Evolutionary conservation across 306 rosid species (phyloP).

Genomic region (Malus domestica): ASM211411v1 NC_041800.1:28563233-28563732

Average conservation of each 20-base stretch:
- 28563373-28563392: neutral
- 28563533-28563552: no score
- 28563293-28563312: neutral
- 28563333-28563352: neutral
- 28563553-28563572: no score
- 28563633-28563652: neutral
- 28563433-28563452: no score
- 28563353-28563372: neutral
- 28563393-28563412: neutral
- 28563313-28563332: neutral
- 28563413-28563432: no score
- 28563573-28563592: no score
- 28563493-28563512: no score
- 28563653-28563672: neutral
- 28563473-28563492: no score
- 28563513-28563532: no score
- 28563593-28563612: no score
- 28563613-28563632: neutral
- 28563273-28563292: neutral
- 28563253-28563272: neutral
- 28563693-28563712: neutral
- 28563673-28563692: neutral
- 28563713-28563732: neutral
- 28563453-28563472: no score
- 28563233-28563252: neutral